Base-by-base conservation (phyloP, 2,329 filamentous ascomycete genomes). In the Macrophomina phaseolina region DNA sequence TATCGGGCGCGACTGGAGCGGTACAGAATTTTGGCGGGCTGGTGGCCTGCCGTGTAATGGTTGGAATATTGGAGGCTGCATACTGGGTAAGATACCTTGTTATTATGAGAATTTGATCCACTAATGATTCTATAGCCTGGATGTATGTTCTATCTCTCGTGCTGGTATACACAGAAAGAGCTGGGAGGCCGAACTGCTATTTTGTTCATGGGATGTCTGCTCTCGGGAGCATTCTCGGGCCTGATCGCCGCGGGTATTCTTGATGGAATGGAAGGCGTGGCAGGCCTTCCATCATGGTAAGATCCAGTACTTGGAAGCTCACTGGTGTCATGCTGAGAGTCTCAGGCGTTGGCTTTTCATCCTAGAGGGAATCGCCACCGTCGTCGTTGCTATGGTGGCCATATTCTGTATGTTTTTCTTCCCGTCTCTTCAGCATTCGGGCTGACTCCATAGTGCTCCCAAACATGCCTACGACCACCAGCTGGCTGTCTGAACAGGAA, bases 381-480 rank as follows among this genome's bases (percentile, higher is more conserved):
- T 38, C 1, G 71, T 78, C 11, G 58, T 46, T 8, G 79, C 74
- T 72, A 72, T 77, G n/a, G 11, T 49, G n/a, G 45, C 58, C 4
- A 8, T 49, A 4, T 38, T 62, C 11, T 12, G 58, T 62, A 40
- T 9, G 67, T 92, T 90, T 1, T 91, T 28, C 80, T 79, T 3
- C 81, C 91, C 36, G 89, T 89, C 9, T 73, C 87, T 8, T 70
- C 74, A 0, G 82, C 87, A 1, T 84, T 83, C 73, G 87, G 86
- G n/a, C 58, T 62, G 45, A 62, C 58, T 1, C n/a, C 11, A 0
- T 45, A 70, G 77, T 91, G 34, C 80, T 92, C 16, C 89, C 90
- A 0, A 87, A 91, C 73, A 90, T 90, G 69, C 90, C 90, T 1
- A 81, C 83, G 36, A 82, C 72, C 66, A 81, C 72, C 3, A 65